phyloP scores from a whole-genome alignment of 768 basidiomycete genomes.

The Tricholoma flavovirens region DNA sequence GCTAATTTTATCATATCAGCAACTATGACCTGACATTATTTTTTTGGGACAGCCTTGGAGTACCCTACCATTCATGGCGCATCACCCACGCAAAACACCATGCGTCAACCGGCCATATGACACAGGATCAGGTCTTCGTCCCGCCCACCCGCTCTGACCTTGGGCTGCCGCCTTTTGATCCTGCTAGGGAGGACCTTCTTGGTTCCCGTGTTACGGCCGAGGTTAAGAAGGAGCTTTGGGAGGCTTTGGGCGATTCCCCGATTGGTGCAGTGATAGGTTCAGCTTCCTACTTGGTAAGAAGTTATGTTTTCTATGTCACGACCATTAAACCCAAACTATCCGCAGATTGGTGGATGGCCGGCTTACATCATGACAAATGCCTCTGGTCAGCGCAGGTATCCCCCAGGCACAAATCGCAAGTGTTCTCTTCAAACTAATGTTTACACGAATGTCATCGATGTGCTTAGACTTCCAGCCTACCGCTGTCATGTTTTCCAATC shows the following conservation, averaged over 20 bases:
- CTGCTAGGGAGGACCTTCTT: slow-evolving; percentile 55
- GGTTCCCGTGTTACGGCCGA: slow-evolving; percentile 63
- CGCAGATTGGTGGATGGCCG: slow-evolving; percentile 78
- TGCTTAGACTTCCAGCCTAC: slow-evolving; percentile 65
- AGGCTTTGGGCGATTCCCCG: slow-evolving; percentile 90
- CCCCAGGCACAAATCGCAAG: slow-evolving; percentile 73
- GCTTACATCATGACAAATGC: slow-evolving; percentile 78
- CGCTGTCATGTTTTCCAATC: slow-evolving; percentile 77
- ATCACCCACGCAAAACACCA: slow-evolving; percentile 95
- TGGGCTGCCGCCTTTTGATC: slow-evolving; percentile 60
- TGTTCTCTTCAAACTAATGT: slow-evolving; percentile 5
- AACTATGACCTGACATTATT: slow-evolving; percentile 19
- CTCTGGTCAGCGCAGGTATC: slow-evolving; percentile 81
- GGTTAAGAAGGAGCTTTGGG: slow-evolving; percentile 68
- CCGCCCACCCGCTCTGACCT: slow-evolving; percentile 79
- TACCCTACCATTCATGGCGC: slow-evolving; percentile 96
- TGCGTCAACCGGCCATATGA: slow-evolving; percentile 89
- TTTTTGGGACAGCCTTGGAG: slow-evolving; percentile 60
- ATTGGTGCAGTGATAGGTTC: slow-evolving; percentile 54
- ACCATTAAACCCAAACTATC: neutral
- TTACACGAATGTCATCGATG: neutral
- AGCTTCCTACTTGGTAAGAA: slow-evolving; percentile 55
- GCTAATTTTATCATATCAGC: slow-evolving; percentile 20
- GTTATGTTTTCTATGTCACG: neutral
- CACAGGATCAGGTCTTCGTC: slow-evolving; percentile 94